A percentile compares a stretch with the other conserved stretches of the same genome.
Conservation (phyloP, 1,284 basidiomycete species). For the Malassezia nana region DNA sequence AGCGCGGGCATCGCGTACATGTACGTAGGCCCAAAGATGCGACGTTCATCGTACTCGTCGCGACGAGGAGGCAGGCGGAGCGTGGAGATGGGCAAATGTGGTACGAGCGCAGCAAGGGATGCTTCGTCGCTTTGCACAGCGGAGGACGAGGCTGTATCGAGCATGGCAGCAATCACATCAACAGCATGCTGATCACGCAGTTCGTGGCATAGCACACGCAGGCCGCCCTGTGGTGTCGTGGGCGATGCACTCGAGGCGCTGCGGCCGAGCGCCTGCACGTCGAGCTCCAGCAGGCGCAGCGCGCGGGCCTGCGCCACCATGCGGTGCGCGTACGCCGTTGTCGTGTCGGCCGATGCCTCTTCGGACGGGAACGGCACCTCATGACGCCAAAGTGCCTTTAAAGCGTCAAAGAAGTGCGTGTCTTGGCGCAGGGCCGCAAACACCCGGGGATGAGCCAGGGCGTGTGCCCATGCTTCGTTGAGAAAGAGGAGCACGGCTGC, state of each 20-base stretch:
- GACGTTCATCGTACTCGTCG: slow-evolving; percentile 10
- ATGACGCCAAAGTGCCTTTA: slow-evolving; percentile 59
- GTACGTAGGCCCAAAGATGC: slow-evolving; percentile 11
- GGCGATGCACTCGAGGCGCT: neutral
- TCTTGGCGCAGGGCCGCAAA: slow-evolving; percentile 57
- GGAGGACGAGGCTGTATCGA: neutral
- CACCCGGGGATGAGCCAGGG: slow-evolving; percentile 61
- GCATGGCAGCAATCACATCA: neutral
- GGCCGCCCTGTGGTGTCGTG: neutral
- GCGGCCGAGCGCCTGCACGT: slow-evolving; percentile 22
- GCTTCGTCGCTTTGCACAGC: neutral
- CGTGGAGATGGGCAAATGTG: neutral
- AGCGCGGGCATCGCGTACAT: slow-evolving; percentile 1
- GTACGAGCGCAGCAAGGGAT: neutral
- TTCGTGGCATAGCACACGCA: neutral
- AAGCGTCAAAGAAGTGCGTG: slow-evolving; percentile 58
- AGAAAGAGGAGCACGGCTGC: slow-evolving; percentile 68
- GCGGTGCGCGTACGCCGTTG: slow-evolving; percentile 54
- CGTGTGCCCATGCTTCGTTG: slow-evolving; percentile 71
- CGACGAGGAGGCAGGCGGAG: slow-evolving; percentile 9
- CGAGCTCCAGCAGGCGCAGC: slow-evolving; percentile 55
- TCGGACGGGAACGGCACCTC: slow-evolving; percentile 51
- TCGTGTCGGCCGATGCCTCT: slow-evolving; percentile 18
- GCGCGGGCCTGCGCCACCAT: slow-evolving; percentile 66
- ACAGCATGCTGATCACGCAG: neutral